phyloP scores from a whole-genome alignment of 495 filamentous ascomycete species.

The Penicillium longicatenatum region DNA sequence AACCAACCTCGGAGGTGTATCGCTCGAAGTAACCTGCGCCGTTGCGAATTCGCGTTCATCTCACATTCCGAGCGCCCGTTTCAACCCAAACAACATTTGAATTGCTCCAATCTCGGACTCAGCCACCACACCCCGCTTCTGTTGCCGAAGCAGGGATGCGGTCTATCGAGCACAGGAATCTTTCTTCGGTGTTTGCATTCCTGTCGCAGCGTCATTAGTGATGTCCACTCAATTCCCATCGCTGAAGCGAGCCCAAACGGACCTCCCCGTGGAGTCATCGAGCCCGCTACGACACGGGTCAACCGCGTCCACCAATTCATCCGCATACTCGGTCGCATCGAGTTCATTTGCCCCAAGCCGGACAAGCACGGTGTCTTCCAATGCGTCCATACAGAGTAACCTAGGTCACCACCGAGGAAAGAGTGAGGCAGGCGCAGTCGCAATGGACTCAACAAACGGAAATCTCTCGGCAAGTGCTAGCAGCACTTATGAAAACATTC shows the following conservation, averaged over 20 bases:
- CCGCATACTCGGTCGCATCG: slow-evolving; percentile 71
- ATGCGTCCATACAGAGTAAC: slow-evolving; percentile 58
- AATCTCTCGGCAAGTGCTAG: slow-evolving; percentile 45
- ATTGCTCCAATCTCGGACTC: slow-evolving; percentile 12
- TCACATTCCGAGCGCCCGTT: slow-evolving; percentile 32
- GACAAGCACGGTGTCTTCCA: slow-evolving; percentile 77
- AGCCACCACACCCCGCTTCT: slow-evolving; percentile 29
- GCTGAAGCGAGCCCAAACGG: slow-evolving; percentile 67
- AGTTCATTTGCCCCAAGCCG: slow-evolving; percentile 67
- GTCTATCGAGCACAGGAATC: slow-evolving; percentile 34
- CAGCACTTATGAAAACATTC: slow-evolving; percentile 67
- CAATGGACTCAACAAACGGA: slow-evolving; percentile 25
- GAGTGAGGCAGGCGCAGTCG: slow-evolving; percentile 63
- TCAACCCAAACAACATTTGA: background rate
- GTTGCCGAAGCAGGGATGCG: slow-evolving; percentile 46
- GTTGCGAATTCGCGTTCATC: slow-evolving; percentile 19
- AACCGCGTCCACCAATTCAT: slow-evolving; percentile 76
- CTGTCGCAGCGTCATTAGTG: slow-evolving; percentile 31
- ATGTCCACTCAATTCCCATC: slow-evolving; percentile 44
- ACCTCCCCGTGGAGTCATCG: slow-evolving; percentile 56
- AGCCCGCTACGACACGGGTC: slow-evolving; percentile 73
- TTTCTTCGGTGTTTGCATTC: slow-evolving; percentile 35
- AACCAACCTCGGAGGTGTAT: background rate
- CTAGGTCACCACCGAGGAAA: slow-evolving; percentile 72
- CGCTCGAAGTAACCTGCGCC: background rate